Conservation (phyloP, 805 yeast genomes). For the Monosporozyma aerobia region DNA sequence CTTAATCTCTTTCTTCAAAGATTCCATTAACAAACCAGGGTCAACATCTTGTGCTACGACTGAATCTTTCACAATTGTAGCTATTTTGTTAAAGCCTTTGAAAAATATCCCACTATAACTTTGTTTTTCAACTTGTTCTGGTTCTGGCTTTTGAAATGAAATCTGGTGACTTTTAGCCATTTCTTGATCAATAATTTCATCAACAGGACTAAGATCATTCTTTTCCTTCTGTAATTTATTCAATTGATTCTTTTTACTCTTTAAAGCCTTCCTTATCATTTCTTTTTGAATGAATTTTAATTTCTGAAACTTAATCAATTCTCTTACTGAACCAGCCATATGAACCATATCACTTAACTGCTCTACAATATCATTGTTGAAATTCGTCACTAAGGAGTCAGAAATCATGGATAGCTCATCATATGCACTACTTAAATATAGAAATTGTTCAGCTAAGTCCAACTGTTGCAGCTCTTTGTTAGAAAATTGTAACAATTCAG, state of each 20-base stretch:
- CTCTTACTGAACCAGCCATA: conserved; percentile 26
- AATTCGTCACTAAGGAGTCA: conserved; percentile 21
- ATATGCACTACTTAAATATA: conserved; percentile 22
- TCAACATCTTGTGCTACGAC: conserved; percentile 26
- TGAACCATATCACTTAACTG: conserved; percentile 26
- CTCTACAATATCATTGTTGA: conserved; percentile 28
- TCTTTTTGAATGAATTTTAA: conserved; percentile 25
- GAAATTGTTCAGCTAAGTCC: conserved; percentile 20
- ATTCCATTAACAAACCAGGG: conserved; percentile 13
- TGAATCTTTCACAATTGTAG: conserved; percentile 26
- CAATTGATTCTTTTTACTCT: conserved; percentile 18
- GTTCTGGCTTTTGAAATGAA: conserved; percentile 14
- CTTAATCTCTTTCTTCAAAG: conserved; percentile 19
- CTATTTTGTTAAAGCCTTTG: conserved; percentile 23
- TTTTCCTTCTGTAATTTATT: conserved; percentile 21
- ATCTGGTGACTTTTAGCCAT: conserved; percentile 14
- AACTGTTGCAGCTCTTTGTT: conserved; percentile 18
- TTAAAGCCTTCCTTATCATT: conserved; percentile 17
- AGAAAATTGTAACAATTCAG: conserved; percentile 20
- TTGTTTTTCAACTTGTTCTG: conserved; percentile 4
- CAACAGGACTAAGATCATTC: conserved; percentile 17
- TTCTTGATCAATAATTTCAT: conserved; percentile 17
- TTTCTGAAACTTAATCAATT: conserved; percentile 25
- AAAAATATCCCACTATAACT: conserved; percentile 21
- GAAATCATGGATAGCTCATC: conserved; percentile 19